Percentiles rank a stretch among this genome's conserved stretches.
Evolutionary conservation across 441 rosid species (phyloP).

Genomic region (Adansonia gregorii): DNA sequence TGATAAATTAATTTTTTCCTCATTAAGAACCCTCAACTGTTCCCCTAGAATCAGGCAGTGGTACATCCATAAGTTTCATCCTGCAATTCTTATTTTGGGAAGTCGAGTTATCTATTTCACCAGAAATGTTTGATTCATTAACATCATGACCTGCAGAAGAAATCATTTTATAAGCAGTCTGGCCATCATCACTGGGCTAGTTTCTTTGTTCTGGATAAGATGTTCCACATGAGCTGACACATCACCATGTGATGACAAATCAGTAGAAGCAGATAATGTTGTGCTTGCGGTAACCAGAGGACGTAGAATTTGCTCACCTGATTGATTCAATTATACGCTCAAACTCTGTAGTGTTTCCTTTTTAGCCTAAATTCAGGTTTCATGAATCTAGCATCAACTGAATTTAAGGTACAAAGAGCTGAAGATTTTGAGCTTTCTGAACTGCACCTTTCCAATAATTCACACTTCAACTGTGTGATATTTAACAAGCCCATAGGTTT

Average conservation of each 20-base stretch:
- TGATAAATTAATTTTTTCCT: slow-evolving; percentile 63
- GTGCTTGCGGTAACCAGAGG: slow-evolving; percentile 26
- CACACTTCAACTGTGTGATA: slow-evolving; percentile 48
- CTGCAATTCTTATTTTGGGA: slow-evolving; percentile 37
- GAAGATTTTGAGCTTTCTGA: slow-evolving; percentile 32
- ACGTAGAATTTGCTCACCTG: slow-evolving; percentile 32
- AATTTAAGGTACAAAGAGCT: slow-evolving; percentile 30
- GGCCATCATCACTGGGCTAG: slow-evolving; percentile 8
- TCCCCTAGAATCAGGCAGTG: slow-evolving; percentile 38
- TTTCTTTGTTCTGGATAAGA: slow-evolving; percentile 27
- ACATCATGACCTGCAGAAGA: slow-evolving; percentile 35
- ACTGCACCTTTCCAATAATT: slow-evolving; percentile 41
- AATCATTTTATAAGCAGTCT: slow-evolving; percentile 28
- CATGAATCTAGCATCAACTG: slow-evolving; percentile 38
- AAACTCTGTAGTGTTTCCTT: slow-evolving; percentile 32
- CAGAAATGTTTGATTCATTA: slow-evolving; percentile 37
- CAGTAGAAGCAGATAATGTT: slow-evolving; percentile 30
- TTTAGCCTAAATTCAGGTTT: slow-evolving; percentile 57
- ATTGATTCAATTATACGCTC: slow-evolving; percentile 35
- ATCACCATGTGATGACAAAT: background rate
- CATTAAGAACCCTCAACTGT: slow-evolving; percentile 53
- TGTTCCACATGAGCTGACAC: slow-evolving; percentile 19
- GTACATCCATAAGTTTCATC: slow-evolving; percentile 34
- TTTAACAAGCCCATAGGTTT: slow-evolving; percentile 28
- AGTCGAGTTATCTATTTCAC: slow-evolving; percentile 34